These are phyloP conservation scores for Wilcoxina mikolae DNA, from an alignment of 495 filamentous ascomycete genomes.

Conservation along the genomic window DNA sequence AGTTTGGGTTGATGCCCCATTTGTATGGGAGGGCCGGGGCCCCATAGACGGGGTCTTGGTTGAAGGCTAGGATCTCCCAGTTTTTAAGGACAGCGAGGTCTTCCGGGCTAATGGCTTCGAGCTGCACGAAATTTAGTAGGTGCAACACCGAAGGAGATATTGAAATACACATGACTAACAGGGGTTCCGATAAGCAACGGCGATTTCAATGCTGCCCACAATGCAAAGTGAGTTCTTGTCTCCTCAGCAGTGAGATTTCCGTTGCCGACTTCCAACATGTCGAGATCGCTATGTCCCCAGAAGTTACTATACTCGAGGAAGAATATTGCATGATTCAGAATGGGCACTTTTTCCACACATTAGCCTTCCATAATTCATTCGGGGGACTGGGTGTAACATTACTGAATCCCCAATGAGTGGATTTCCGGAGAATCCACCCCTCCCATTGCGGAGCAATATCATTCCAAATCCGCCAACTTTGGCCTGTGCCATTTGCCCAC, in stretches of 20 bases:
- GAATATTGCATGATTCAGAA: conserved; percentile 31
- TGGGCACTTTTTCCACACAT: conserved; percentile 15
- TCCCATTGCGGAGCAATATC: conserved; percentile 33
- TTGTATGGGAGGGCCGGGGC: conserved; percentile 47
- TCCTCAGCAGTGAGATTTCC: conserved; percentile 35
- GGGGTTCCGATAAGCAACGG: conserved; percentile 45
- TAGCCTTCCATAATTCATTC: background rate
- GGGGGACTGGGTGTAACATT: background rate
- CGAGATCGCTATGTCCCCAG: conserved; percentile 36
- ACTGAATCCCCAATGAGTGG: background rate
- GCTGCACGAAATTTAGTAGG: background rate
- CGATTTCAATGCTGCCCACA: conserved; percentile 46
- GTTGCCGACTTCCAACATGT: conserved; percentile 60
- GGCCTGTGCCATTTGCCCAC: conserved; percentile 39
- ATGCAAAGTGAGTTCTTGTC: conserved; percentile 37
- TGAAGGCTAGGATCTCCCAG: conserved; percentile 43
- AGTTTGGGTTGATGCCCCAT: conserved; percentile 37
- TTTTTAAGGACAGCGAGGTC: conserved; percentile 46
- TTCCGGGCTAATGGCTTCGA: background rate
- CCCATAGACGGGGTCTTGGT: conserved; percentile 43
- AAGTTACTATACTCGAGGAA: conserved; percentile 26
- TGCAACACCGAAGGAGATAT: background rate
- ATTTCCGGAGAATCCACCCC: background rate
- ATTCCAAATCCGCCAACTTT: conserved; percentile 42
- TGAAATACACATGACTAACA: conserved; percentile 31